phyloP scores from a whole-genome alignment of 1,284 basidiomycete genomes.

The Pyrrhoderma noxium region DNA sequence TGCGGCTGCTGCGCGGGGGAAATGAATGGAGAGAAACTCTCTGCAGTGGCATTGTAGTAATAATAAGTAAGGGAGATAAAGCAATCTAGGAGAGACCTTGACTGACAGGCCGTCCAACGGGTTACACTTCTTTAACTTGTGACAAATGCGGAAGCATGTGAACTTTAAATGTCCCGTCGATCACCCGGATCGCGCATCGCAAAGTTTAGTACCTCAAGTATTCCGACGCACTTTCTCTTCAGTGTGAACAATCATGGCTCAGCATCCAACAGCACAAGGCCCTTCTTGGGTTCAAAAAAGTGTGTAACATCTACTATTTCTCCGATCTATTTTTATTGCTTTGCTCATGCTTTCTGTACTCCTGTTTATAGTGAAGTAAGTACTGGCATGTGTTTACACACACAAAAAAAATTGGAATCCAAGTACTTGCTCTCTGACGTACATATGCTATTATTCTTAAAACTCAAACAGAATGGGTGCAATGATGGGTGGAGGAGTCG shows the following conservation, averaged over 20 bases:
- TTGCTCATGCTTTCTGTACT: constrained; percentile 14
- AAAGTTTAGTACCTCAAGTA: background rate
- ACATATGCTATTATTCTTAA: constrained; percentile 13
- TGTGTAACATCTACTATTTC: constrained; percentile 30
- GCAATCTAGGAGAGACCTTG: too few relatives aligned
- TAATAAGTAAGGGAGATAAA: too few relatives aligned
- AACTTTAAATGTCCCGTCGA: background rate
- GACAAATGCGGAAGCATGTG: background rate
- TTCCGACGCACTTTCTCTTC: too few relatives aligned
- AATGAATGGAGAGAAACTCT: constrained; percentile 36
- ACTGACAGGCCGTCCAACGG: too few relatives aligned
- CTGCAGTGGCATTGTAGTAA: too few relatives aligned
- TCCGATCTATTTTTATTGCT: background rate
- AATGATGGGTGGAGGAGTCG: constrained; percentile 87
- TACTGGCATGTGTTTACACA: too few relatives aligned
- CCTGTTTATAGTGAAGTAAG: constrained; percentile 10
- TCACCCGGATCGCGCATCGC: background rate
- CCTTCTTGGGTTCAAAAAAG: constrained; percentile 49
- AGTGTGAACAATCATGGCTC: constrained; percentile 32
- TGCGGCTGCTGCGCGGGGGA: constrained; percentile 77
- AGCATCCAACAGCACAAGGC: constrained; percentile 34
- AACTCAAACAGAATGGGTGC: constrained; percentile 71
- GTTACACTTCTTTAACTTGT: background rate
- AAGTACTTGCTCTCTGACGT: background rate
- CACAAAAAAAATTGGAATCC: constrained; percentile 1